Evolutionary conservation across 1,139 yeast genomes (phyloP), one percentile per base, ranked within the genome.

Genomic region (Kluyveromyces marxianus): DNA sequence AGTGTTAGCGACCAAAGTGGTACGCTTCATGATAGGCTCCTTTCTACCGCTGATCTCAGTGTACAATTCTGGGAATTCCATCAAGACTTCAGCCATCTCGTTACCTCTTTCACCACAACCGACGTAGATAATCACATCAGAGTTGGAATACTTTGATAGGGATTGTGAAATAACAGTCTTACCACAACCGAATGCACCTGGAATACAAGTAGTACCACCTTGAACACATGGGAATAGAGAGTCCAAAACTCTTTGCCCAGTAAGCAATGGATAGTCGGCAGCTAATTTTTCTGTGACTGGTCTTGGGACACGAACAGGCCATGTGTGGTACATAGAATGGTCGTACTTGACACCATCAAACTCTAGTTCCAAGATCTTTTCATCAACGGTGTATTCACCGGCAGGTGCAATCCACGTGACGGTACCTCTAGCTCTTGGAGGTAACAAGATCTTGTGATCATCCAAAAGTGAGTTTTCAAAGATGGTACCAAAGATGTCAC

Each of bases 151-250:
- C 70, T 92, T 92, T 54, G 98, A 92, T 64, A 92, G 76, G 1
- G 97, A 88, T 73, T 92, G 98, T 32, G 99, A 92, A 67, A 92
- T 92, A 62, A 92, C 99, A 8, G 99, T 92, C 70, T 92, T 92
- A 70, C 99, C 99, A 73, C 97, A 92, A 52, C 99, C 99, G 62
- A 92, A 92, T 53, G 99, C 99, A 70, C 99, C 99, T 42, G 99
- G 99, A 67, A 92, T 92, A 83, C 98, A 94, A 38, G 99, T 92
- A 44, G 99, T 92, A 75, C 99, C 99, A 74, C 99, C 98, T 75
- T 94, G 98, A 58, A 94, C 99, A 79, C 95, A 87, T 45, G 99
- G 98, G 79, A 92, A 94, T 56, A 92, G 78, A 35, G 98, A 83
- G 69, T 92, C 99, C 69, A 92, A 77, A 47, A 92, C 99, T 77